Evolutionary conservation across 2,329 filamentous ascomycete genomes (phyloP), one percentile per base, ranked within the genome.

Genomic region (Aspergillus fructus): DNA sequence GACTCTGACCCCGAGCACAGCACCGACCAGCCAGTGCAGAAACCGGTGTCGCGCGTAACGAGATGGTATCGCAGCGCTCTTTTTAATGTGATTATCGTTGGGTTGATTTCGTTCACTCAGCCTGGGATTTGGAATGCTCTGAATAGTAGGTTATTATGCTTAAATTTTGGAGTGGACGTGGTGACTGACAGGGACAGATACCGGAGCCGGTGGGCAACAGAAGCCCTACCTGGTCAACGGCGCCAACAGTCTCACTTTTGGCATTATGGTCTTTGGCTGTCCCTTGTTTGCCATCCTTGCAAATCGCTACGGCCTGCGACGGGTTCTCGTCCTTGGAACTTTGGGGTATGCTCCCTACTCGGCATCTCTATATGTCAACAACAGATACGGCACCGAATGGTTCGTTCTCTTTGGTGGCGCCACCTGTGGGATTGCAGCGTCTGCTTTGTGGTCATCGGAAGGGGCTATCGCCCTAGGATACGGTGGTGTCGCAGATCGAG

Each of bases 171-270:
- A 8, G 11, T 21, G 5, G 19, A 5, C 12, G 9, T 3, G 21
- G 48, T 9, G 12, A 15, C 52, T 49, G 21, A 49, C 33, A 27
- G 41, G 23, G 6, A 49, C 34, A 55, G 52, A 42, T 23, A 55
- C 52, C 12, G 52, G 52, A 12, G 52, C 52, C 9, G 52, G 52
- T 15, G 52, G 52, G 1, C 52, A 56, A 21, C 47, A 56, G 19
- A 49, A 56, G 39, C 53, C 47, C 17, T 56, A 56, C 40, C 30
- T 56, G 5, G 53, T 56, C 30, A 56, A 56, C n/a, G 53, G 53
- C 13, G 53, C 53, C 30, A 56, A 56, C 27, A 56, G 47, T 34
- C 40, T 56, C 6, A 56, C 53, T 0, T 56, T 56, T 27, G 53
- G 53, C 0, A 56, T 56, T 15, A 50, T 56, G 53, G 53, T 56